Evolutionary conservation across 116 monocot genomes (phyloP).

Genomic region (Iris pallida): DNA sequence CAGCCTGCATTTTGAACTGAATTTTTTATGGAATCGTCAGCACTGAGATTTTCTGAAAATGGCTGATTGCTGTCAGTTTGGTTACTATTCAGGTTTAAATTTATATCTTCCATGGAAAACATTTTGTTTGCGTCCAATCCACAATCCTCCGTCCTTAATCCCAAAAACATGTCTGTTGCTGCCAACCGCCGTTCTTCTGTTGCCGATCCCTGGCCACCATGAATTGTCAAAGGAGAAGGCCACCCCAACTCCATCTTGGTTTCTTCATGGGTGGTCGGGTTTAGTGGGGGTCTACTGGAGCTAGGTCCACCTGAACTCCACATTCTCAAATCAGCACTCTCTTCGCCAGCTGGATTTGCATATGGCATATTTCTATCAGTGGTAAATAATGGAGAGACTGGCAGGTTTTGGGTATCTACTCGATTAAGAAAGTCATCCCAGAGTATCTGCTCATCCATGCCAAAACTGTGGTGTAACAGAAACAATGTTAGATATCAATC

Average conservation of each 20-base stretch:
- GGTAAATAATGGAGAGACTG: slow-evolving; percentile 20
- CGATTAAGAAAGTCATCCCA: slow-evolving; percentile 34
- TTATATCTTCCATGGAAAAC: slow-evolving; percentile 30
- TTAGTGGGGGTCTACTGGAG: slow-evolving; percentile 19
- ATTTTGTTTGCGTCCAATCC: slow-evolving; percentile 17
- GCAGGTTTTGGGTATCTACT: slow-evolving; percentile 22
- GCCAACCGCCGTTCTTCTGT: slow-evolving; percentile 32
- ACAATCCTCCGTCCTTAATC: background rate
- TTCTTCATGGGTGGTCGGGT: slow-evolving; percentile 18
- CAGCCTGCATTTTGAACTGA: slow-evolving; percentile 11
- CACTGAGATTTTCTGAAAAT: slow-evolving; percentile 18
- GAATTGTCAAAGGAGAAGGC: slow-evolving; percentile 24
- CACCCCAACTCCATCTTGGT: slow-evolving; percentile 32
- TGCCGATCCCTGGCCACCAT: slow-evolving; percentile 15
- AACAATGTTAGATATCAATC: too few relatives aligned
- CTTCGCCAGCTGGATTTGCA: slow-evolving; percentile 20
- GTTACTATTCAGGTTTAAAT: slow-evolving; percentile 41
- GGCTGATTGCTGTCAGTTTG: slow-evolving; percentile 19
- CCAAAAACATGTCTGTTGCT: slow-evolving; percentile 20
- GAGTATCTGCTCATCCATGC: slow-evolving; percentile 32
- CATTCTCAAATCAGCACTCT: slow-evolving; percentile 22
- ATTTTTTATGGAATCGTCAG: background rate
- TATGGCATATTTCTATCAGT: slow-evolving; percentile 20
- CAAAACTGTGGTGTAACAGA: too few relatives aligned
- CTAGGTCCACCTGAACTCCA: slow-evolving; percentile 41